Evolutionary conservation across 2,329 filamentous ascomycete species (phyloP).

Genomic region (Calonectria hongkongensis): DNA sequence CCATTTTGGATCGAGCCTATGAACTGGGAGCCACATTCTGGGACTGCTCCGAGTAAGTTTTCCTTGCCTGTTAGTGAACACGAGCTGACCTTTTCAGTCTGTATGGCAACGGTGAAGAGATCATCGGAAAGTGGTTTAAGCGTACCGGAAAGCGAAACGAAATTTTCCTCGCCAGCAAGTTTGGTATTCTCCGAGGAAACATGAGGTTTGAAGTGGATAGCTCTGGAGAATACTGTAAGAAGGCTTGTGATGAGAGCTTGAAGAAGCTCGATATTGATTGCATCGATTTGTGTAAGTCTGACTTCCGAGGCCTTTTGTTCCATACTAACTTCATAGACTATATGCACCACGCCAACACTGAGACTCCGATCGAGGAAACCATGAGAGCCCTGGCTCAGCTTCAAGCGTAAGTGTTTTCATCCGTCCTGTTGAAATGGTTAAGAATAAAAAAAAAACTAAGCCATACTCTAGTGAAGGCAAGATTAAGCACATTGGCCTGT

Average conservation of each 20-base stretch:
- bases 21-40: conserved; percentile 68
- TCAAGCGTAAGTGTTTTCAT: conserved; percentile 54
- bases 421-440: neutral
- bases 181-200: conserved; percentile 47
- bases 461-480: conserved; percentile 65
- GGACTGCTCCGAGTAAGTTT: conserved; percentile 64
- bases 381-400: conserved; percentile 67
- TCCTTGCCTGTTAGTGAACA: neutral
- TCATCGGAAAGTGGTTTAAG: conserved; percentile 67
- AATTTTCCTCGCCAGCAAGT: conserved; percentile 66
- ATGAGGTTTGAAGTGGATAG: conserved; percentile 28
- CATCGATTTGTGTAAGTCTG: conserved; percentile 67
- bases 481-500: conserved; percentile 72
- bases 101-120: conserved; percentile 68
- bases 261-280: conserved; percentile 62
- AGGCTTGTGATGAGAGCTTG: conserved; percentile 59
- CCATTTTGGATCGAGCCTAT: conserved; percentile 67
- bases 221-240: conserved; percentile 35
- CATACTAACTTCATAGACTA: conserved; percentile 57
- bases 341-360: conserved; percentile 66
- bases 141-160: conserved; percentile 65
- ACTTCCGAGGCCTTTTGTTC: rapidly evolving
- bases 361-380: conserved; percentile 67
- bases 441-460: neutral
- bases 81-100: conserved; percentile 43